Conservation (phyloP, 495 filamentous ascomycete species). For the Melanomma pulvis-pyrius region DNA sequence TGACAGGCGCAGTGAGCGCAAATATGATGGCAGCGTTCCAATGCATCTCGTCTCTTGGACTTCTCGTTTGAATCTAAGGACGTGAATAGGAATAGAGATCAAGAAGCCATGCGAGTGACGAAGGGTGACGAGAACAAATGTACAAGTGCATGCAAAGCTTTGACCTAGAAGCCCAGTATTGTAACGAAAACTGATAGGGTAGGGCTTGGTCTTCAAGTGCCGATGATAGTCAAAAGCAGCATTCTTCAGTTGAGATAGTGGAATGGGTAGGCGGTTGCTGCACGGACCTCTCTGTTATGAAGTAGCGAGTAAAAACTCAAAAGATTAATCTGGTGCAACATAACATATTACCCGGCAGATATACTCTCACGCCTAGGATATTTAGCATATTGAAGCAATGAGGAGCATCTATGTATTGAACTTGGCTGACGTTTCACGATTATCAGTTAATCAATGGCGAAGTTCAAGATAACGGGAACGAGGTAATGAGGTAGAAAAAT, state of each 20-base stretch:
- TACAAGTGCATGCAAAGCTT: neutral
- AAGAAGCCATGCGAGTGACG: neutral
- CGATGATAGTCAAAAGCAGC: neutral
- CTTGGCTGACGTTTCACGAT: neutral
- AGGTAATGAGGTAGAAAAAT: neutral
- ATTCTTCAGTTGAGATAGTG: neutral
- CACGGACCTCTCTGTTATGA: neutral
- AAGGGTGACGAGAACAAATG: neutral
- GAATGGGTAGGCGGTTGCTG: neutral
- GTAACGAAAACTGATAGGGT: neutral
- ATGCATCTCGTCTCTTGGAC: conserved; percentile 10
- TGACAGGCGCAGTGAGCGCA: conserved; percentile 25
- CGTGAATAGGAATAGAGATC: neutral
- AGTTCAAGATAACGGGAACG: neutral
- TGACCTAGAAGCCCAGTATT: neutral
- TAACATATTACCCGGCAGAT: neutral
- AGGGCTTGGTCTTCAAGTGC: neutral
- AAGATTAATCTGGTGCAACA: neutral
- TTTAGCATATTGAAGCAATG: neutral
- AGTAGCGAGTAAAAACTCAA: neutral
- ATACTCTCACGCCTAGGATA: neutral
- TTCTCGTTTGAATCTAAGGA: neutral
- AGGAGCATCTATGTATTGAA: neutral
- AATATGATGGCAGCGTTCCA: conserved; percentile 21
- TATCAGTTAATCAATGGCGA: neutral